Evolutionary conservation across 2,329 filamentous ascomycete species (phyloP).

Genomic region (Pestalotiopsis sp.): DNA sequence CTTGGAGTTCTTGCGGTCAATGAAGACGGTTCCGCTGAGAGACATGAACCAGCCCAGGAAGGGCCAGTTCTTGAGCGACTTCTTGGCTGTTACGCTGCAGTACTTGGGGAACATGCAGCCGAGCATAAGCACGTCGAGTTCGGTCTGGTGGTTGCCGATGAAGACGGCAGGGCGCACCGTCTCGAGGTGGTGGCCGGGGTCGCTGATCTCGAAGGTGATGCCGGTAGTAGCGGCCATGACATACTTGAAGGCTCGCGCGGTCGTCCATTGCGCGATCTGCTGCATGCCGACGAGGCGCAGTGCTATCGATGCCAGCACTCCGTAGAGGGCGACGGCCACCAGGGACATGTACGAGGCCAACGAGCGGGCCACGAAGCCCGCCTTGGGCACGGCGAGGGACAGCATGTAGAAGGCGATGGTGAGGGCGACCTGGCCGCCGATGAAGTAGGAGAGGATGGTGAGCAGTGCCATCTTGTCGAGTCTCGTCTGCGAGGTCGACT

Average conservation of each 20-base stretch:
- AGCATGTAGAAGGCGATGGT: constrained; percentile 63
- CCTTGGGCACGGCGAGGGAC: constrained; percentile 58
- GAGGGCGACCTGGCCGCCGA: constrained; percentile 53
- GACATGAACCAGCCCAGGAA: constrained; percentile 95
- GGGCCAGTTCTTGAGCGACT: constrained; percentile 75
- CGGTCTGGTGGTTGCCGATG: constrained; percentile 93
- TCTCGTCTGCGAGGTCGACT: not conserved
- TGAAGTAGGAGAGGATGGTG: constrained; percentile 43
- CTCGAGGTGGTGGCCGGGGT: constrained; percentile 64
- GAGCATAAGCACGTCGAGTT: constrained; percentile 92
- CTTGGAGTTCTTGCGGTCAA: constrained; percentile 84
- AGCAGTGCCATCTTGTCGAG: constrained; percentile 29
- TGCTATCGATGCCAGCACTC: constrained; percentile 72
- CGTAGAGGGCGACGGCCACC: constrained; percentile 67
- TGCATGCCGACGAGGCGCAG: constrained; percentile 73
- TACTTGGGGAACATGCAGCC: constrained; percentile 87
- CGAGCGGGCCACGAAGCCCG: constrained; percentile 70
- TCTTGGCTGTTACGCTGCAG: constrained; percentile 93
- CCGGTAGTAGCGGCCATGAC: constrained; percentile 76
- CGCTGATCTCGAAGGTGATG: constrained; percentile 75
- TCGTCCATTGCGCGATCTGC: constrained; percentile 83
- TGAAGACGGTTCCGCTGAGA: constrained; percentile 88
- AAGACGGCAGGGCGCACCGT: constrained; percentile 82
- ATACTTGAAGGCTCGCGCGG: constrained; percentile 78
- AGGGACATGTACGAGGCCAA: constrained; percentile 68